Conservation (phyloP, 129 eudicot genomes). For the Kitagawia praeruptora region DNA sequence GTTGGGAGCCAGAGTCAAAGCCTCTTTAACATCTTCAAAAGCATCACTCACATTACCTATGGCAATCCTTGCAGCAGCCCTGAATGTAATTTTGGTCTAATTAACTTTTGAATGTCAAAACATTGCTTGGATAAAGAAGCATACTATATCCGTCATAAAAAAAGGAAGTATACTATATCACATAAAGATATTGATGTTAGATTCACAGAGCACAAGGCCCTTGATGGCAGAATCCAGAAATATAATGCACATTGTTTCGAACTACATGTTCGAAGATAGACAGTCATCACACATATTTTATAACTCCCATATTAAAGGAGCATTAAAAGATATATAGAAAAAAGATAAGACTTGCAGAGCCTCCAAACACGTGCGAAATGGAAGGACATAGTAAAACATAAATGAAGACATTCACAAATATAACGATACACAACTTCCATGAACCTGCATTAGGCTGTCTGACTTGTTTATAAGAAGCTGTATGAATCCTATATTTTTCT, state of each 20-base stretch:
- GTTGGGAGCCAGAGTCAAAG: conserved; percentile 50
- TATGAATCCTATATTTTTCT: neutral
- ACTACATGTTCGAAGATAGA: neutral
- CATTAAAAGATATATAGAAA: too few relatives aligned
- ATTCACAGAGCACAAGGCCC: neutral
- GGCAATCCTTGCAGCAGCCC: conserved; percentile 58
- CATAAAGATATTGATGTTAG: neutral
- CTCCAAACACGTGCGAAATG: neutral
- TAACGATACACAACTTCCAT: neutral
- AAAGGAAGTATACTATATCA: neutral
- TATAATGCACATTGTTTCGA: neutral
- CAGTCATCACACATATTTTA: neutral
- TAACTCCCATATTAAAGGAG: neutral
- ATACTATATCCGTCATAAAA: neutral
- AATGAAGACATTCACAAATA: neutral
- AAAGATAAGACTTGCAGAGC: neutral
- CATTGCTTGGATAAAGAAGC: conserved; percentile 15
- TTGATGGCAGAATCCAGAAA: neutral
- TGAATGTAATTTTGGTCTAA: conserved; percentile 21
- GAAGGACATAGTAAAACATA: neutral
- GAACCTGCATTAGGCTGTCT: neutral
- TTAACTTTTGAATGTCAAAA: conserved; percentile 6
- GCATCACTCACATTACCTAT: conserved; percentile 50
- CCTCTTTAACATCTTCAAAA: conserved; percentile 70
- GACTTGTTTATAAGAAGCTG: neutral